Percentiles rank a stretch among this genome's conserved stretches.
Conservation (phyloP, 805 yeast genomes). For the Saccharomyces kudriavzevii region DNA sequence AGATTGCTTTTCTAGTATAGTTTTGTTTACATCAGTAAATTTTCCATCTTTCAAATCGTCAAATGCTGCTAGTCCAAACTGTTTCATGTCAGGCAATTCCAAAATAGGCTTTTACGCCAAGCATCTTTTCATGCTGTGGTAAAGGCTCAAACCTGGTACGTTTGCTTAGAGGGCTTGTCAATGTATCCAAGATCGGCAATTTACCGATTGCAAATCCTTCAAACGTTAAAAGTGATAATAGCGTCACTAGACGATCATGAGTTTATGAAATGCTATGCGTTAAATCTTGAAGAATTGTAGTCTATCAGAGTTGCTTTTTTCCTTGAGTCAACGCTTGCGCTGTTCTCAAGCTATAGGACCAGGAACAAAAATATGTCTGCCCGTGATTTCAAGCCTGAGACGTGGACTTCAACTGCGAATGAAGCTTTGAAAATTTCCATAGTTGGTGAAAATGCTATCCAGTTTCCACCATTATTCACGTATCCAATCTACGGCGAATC, state of each 20-base stretch:
- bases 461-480: constrained; percentile 73
- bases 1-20: constrained; percentile 41
- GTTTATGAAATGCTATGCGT: not conserved
- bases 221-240: not conserved
- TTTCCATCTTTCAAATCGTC: constrained; percentile 20
- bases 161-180: not conserved
- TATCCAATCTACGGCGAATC: constrained; percentile 91
- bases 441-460: constrained; percentile 49
- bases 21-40: constrained; percentile 11
- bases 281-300: too few relatives aligned
- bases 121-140: not conserved
- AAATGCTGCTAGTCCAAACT: constrained; percentile 42
- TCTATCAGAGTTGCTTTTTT: not conserved
- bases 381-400: constrained; percentile 45
- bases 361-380: constrained; percentile 15
- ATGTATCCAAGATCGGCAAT: not conserved
- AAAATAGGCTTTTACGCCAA: too few relatives aligned
- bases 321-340: not conserved
- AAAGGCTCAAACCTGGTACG: not conserved
- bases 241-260: not conserved
- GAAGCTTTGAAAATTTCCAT: constrained; percentile 54
- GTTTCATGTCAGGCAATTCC: constrained; percentile 26
- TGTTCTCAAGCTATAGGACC: not conserved
- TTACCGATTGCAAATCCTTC: not conserved
- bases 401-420: constrained; percentile 70